These are phyloP conservation scores for Trichoderma sp. DNA, from an alignment of 2,329 filamentous ascomycete genomes.

Conservation along the genomic window DNA sequence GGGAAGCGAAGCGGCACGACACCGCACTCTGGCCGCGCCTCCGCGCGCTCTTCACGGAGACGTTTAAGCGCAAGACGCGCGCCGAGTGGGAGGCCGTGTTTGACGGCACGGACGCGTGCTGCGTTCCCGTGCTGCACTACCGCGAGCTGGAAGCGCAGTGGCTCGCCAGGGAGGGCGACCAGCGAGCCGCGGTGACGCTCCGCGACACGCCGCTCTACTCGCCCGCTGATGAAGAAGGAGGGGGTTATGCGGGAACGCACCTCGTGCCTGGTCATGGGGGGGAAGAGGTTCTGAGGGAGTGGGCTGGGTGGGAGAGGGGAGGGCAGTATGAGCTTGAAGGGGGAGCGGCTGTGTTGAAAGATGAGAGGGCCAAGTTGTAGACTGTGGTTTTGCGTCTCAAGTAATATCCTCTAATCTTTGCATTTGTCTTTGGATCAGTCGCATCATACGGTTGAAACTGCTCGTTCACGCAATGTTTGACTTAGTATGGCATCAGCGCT, in stretches of 20 bases:
- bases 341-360: constrained; percentile 60
- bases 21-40: constrained; percentile 68
- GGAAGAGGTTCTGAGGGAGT: constrained; percentile 66
- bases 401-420: too few species aligned
- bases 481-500: too few species aligned
- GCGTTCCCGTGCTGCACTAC: constrained; percentile 81
- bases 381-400: not conserved
- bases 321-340: constrained; percentile 68
- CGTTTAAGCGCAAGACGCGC: constrained; percentile 71
- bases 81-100: constrained; percentile 83
- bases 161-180: constrained; percentile 60
- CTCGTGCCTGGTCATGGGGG: constrained; percentile 72
- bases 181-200: constrained; percentile 70
- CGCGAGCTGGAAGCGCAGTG: constrained; percentile 62
- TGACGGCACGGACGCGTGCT: constrained; percentile 89
- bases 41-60: constrained; percentile 58
- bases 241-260: constrained; percentile 64
- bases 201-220: constrained; percentile 63
- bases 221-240: constrained; percentile 39
- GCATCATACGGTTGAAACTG: too few species aligned
- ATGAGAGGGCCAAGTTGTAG: constrained; percentile 12
- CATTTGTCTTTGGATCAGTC: too few species aligned
- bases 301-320: constrained; percentile 78
- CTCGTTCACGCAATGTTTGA: not conserved
- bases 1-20: constrained; percentile 61